Conservation (phyloP, 1,139 yeast species). For the Groenewaldozyma sp. region DNA sequence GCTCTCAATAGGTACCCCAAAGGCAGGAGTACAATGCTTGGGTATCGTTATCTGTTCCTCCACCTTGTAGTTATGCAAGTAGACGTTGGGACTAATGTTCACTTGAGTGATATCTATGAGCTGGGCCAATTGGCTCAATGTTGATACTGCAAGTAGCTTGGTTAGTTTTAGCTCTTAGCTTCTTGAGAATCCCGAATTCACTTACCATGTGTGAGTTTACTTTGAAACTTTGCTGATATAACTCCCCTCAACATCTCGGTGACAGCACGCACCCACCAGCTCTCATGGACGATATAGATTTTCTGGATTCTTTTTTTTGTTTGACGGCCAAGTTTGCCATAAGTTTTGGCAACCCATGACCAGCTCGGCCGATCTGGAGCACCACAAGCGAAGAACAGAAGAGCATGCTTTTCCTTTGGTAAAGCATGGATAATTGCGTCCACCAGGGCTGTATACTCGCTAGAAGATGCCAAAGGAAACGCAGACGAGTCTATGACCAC, state of each 20-base stretch:
- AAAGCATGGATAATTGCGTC: conserved; percentile 26
- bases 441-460: conserved; percentile 19
- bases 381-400: conserved; percentile 74
- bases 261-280: conserved; percentile 79
- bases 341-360: conserved; percentile 73
- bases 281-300: conserved; percentile 79
- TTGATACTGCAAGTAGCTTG: conserved; percentile 32
- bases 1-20: conserved; percentile 24
- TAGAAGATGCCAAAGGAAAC: conserved; percentile 44
- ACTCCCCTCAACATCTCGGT: conserved; percentile 63
- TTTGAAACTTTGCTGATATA: conserved; percentile 38
- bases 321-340: conserved; percentile 55
- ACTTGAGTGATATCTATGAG: conserved; percentile 64
- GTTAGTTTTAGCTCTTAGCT: neutral
- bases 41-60: conserved; percentile 29
- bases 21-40: conserved; percentile 27
- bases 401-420: conserved; percentile 51
- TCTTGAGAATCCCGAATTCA: too few species aligned
- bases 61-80: conserved; percentile 40
- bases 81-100: conserved; percentile 69
- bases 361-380: conserved; percentile 47
- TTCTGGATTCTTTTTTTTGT: conserved; percentile 48
- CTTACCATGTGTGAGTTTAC: conserved; percentile 33
- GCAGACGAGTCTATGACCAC: conserved; percentile 71
- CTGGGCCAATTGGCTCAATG: conserved; percentile 53